phyloP scores from a whole-genome alignment of 83 land plant genomes.

The Picea abies region DNA sequence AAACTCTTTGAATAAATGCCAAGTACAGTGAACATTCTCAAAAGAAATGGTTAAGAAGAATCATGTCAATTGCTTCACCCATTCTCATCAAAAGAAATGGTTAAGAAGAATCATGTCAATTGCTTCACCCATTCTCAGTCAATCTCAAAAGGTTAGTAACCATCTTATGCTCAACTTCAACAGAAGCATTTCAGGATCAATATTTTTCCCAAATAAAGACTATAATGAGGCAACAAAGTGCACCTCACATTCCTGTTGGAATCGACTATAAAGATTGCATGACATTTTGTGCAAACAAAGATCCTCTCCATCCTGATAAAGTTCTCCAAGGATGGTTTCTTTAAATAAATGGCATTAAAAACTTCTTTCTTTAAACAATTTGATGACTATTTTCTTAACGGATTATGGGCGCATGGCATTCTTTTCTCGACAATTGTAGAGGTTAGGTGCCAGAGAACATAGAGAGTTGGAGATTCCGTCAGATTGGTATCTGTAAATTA shows the following conservation, averaged over 20 bases:
- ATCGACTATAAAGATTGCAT: constrained; percentile 79
- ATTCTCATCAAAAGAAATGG: no score
- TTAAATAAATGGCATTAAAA: constrained; percentile 85
- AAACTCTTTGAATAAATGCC: no score
- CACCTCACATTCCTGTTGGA: constrained; percentile 90
- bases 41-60: no score
- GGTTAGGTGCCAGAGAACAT: no score
- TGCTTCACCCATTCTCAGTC: constrained; percentile 70
- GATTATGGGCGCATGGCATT: no score
- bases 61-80: no score
- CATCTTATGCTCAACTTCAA: constrained; percentile 98
- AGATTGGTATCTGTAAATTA: no score
- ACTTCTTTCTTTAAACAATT: constrained; percentile 50
- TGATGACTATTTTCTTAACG: no score
- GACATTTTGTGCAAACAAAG: constrained; percentile 98
- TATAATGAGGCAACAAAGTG: constrained; percentile 71
- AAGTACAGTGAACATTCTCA: no score
- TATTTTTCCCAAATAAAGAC: constrained; percentile 88
- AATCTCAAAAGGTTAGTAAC: constrained; percentile 88
- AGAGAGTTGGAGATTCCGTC: no score
- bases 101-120: no score
- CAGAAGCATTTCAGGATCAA: constrained; percentile 88
- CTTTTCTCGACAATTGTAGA: no score
- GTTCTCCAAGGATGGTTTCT: constrained; percentile 85
- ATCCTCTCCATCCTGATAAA: constrained; percentile 94